A percentile compares a stretch with the other conserved stretches of the same genome.
Evolutionary conservation across 1,284 basidiomycete genomes (phyloP).

Genomic region (Ceratobasidium sp.): DNA sequence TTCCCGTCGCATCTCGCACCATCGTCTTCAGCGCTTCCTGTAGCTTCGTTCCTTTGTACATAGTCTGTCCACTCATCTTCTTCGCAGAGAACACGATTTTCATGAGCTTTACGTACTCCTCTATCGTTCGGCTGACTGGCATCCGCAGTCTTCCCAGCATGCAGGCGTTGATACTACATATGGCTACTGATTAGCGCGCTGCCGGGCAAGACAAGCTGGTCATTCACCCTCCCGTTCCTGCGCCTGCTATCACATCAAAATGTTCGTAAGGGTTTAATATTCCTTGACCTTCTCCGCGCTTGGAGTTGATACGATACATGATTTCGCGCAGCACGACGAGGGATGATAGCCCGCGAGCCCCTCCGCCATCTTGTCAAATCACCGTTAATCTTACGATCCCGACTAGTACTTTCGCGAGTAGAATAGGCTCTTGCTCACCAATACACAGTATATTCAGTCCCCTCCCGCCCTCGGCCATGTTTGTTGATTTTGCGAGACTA

Average conservation of each 20-base stretch:
- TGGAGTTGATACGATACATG: neutral
- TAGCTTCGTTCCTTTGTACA: slow-evolving; percentile 18
- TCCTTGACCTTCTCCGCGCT: too few species aligned
- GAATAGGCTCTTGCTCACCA: too few species aligned
- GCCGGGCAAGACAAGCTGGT: too few species aligned
- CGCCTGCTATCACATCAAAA: slow-evolving; percentile 27
- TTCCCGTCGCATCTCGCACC: neutral
- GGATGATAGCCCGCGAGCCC: neutral
- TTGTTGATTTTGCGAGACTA: too few species aligned
- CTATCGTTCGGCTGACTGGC: slow-evolving; percentile 45
- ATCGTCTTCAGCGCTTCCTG: neutral
- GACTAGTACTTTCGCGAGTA: too few species aligned
- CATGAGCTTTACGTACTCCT: slow-evolving; percentile 11
- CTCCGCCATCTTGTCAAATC: neutral
- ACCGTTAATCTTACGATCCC: too few species aligned
- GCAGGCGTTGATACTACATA: slow-evolving; percentile 48
- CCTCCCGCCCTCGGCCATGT: too few species aligned
- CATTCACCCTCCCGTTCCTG: slow-evolving; percentile 13
- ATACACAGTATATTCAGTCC: too few species aligned
- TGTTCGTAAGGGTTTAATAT: slow-evolving; percentile 7
- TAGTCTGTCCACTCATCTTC: neutral
- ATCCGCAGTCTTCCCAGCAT: slow-evolving; percentile 50
- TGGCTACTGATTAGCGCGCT: neutral
- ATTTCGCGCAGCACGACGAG: neutral
- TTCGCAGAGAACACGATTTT: slow-evolving; percentile 12